These are phyloP conservation scores for Suillus tomentosus DNA, from an alignment of 768 basidiomycete genomes.

Conservation along the genomic window DNA sequence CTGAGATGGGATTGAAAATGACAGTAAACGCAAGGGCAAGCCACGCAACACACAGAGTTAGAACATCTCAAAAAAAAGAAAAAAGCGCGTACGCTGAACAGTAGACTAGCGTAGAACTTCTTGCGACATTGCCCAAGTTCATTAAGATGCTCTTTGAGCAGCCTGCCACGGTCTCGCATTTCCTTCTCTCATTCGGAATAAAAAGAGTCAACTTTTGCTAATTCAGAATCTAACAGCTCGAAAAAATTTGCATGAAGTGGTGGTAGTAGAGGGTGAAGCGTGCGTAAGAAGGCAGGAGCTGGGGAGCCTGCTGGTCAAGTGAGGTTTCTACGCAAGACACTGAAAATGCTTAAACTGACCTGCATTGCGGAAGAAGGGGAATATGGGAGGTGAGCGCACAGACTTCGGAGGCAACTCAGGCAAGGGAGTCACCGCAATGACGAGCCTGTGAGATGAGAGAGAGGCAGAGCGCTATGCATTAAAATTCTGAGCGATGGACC, in stretches of 20 bases:
- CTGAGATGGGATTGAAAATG: conserved; percentile 75
- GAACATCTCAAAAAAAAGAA: background rate
- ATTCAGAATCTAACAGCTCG: conserved; percentile 69
- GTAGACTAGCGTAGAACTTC: conserved; percentile 52
- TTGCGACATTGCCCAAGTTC: conserved; percentile 73
- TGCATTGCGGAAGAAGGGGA: conserved; percentile 12
- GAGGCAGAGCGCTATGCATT: conserved; percentile 6
- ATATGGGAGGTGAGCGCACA: conserved; percentile 9
- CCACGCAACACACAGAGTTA: conserved; percentile 27
- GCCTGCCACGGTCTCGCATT: conserved; percentile 44
- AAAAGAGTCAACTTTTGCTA: conserved; percentile 86
- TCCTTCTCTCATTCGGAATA: conserved; percentile 71
- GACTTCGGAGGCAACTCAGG: conserved; percentile 15
- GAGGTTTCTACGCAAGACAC: background rate
- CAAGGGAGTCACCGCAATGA: conserved; percentile 7
- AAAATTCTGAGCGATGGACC: conserved; percentile 20
- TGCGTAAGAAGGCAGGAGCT: conserved; percentile 39
- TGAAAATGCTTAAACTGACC: conserved; percentile 15
- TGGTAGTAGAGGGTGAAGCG: conserved; percentile 57
- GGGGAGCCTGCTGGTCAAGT: conserved; percentile 14
- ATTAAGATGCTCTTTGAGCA: conserved; percentile 67
- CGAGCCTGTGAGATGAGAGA: conserved; percentile 12
- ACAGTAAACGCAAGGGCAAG: conserved; percentile 58
- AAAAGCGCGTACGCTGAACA: background rate
- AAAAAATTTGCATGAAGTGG: conserved; percentile 74